These are phyloP conservation scores for Epichloe brachyelytri DNA, from an alignment of 2,329 filamentous ascomycete species.

Conservation along the genomic window DNA sequence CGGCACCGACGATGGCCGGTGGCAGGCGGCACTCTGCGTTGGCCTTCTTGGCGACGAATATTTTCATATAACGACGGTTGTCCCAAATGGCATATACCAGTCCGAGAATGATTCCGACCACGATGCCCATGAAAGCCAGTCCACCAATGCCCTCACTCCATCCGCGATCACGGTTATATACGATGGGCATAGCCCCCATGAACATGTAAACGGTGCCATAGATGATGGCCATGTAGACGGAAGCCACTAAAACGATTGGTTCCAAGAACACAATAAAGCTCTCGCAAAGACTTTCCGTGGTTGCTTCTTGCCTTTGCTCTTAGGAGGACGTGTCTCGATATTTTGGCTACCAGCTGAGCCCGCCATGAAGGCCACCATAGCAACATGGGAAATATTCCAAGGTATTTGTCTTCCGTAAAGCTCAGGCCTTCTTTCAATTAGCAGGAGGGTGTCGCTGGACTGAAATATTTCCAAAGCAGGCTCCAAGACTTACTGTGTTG, in stretches of 20 bases:
- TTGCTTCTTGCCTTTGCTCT: no score
- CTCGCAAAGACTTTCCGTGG: no score
- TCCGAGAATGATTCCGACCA: slow-evolving; percentile 42
- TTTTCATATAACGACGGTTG: slow-evolving; percentile 33
- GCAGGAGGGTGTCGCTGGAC: no score
- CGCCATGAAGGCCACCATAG: no score
- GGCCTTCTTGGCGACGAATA: no score
- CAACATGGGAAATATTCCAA: slow-evolving; percentile 10
- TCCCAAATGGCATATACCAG: slow-evolving; percentile 33
- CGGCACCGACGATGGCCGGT: slow-evolving; percentile 39
- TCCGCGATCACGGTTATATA: slow-evolving; percentile 38
- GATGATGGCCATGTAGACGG: slow-evolving; percentile 43
- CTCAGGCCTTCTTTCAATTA: slow-evolving; percentile 25
- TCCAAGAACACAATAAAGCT: slow-evolving; percentile 35
- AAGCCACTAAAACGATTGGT: slow-evolving; percentile 46
- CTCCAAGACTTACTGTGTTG: no score
- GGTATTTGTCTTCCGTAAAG: slow-evolving; percentile 42
- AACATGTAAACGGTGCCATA: slow-evolving; percentile 36
- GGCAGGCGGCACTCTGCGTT: slow-evolving; percentile 46
- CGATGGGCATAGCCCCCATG: slow-evolving; percentile 37
- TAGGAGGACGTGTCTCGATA: slow-evolving; percentile 33
- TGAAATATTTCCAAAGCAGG: no score
- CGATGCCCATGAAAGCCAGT: slow-evolving; percentile 46
- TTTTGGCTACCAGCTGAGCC: slow-evolving; percentile 33
- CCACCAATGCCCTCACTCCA: slow-evolving; percentile 39